Evolutionary conservation across 2,329 filamentous ascomycete genomes (phyloP).

Genomic region (Claviceps paspali): DNA sequence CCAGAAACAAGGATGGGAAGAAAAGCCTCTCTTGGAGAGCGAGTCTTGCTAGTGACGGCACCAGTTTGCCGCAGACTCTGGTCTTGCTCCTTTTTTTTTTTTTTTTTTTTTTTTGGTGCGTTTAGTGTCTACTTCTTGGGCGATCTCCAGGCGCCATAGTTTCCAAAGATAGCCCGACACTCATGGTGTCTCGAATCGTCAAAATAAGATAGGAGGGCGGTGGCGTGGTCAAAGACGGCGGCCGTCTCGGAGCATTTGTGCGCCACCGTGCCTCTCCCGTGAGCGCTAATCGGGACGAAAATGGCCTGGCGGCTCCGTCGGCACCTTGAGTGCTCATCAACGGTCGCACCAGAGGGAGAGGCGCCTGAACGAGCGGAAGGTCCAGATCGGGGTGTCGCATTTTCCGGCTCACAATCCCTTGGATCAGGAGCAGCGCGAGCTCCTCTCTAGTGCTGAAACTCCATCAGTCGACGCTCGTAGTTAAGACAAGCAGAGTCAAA

Average conservation of each 20-base stretch:
- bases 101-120: no score
- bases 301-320: not conserved
- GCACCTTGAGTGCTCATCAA: not conserved
- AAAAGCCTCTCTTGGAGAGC: not conserved
- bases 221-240: slow-evolving; percentile 2
- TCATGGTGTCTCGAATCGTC: not conserved
- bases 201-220: not conserved
- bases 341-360: not conserved
- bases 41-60: no score
- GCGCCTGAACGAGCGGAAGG: not conserved
- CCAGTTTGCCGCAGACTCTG: no score
- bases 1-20: not conserved
- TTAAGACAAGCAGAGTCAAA: no score
- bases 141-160: not conserved
- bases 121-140: not conserved
- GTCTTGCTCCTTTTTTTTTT: no score
- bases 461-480: not conserved
- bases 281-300: not conserved
- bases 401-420: not conserved
- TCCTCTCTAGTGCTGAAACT: not conserved
- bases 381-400: not conserved
- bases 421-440: not conserved
- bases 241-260: slow-evolving; percentile 1
- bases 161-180: not conserved
- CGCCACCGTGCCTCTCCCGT: slow-evolving; percentile 5